phyloP scores from a whole-genome alignment of 352 stramenopile genomes.

The Pelagophyceae sp. region DNA sequence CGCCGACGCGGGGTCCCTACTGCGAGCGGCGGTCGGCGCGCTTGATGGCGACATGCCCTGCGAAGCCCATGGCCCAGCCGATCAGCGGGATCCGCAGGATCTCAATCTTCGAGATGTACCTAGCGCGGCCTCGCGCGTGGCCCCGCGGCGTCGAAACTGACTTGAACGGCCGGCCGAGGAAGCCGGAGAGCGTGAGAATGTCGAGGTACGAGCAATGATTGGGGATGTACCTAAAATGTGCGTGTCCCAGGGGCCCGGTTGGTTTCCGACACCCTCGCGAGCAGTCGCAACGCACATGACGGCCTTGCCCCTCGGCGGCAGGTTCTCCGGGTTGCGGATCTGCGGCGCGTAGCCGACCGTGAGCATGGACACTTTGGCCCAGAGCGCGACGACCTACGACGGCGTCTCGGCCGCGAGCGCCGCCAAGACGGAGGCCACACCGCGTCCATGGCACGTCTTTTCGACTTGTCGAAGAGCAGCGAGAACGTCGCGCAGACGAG shows the following conservation, averaged over 20 bases:
- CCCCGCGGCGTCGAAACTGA: no score
- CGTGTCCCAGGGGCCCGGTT: no score
- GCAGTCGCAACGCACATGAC: no score
- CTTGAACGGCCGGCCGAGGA: slow-evolving; percentile 27
- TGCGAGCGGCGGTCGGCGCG: slow-evolving; percentile 21
- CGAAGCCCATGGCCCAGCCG: slow-evolving; percentile 25
- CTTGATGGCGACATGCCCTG: slow-evolving; percentile 22
- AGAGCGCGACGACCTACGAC: neutral
- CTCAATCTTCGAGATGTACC: slow-evolving; percentile 32
- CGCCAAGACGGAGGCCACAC: neutral
- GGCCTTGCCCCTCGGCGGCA: neutral
- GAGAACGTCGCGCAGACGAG: slow-evolving; percentile 7
- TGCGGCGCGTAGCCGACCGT: neutral
- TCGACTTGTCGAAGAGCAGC: neutral
- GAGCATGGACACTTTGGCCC: slow-evolving; percentile 5
- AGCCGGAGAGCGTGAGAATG: slow-evolving; percentile 30
- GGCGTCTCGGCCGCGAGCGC: neutral
- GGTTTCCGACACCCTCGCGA: no score
- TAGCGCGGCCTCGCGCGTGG: no score
- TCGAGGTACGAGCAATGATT: slow-evolving; percentile 33
- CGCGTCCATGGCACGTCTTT: neutral
- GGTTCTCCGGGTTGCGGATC: neutral
- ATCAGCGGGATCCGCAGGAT: slow-evolving; percentile 27
- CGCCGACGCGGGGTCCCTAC: no score
- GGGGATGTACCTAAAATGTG: slow-evolving; percentile 24